These are phyloP conservation scores for Rhizopus delemar DNA, from an alignment of 371 early-diverging fungal species.

Conservation along the genomic window DNA sequence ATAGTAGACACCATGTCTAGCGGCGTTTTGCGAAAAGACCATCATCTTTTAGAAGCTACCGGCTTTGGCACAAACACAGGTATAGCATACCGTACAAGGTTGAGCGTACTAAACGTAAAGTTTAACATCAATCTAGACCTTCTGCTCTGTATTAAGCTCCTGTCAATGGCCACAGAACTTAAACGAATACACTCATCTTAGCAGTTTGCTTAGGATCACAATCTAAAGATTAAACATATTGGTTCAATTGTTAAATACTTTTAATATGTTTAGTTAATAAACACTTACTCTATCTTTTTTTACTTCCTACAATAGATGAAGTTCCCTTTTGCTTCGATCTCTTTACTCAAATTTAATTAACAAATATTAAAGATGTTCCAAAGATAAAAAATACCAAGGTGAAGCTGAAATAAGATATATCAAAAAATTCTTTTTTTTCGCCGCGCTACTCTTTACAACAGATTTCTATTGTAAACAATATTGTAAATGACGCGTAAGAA, in stretches of 20 bases:
- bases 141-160: constrained; percentile 18
- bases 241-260: background rate
- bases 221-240: background rate
- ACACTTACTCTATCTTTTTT: background rate
- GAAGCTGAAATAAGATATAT: background rate
- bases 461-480: background rate
- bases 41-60: constrained; percentile 19
- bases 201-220: constrained; percentile 12
- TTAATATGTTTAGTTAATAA: background rate
- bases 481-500: background rate
- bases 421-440: background rate
- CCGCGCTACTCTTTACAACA: background rate
- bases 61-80: constrained; percentile 20
- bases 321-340: background rate
- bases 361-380: background rate
- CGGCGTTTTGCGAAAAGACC: constrained; percentile 19
- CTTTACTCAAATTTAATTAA: background rate
- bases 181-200: constrained; percentile 17
- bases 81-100: constrained; percentile 14
- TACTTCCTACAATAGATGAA: background rate
- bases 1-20: constrained; percentile 20
- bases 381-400: background rate
- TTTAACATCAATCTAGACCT: constrained; percentile 20
- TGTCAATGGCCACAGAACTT: constrained; percentile 20
- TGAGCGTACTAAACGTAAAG: constrained; percentile 18